Base-by-base conservation (phyloP, 116 monocot species). In the Cymodocea nodosa region DNA sequence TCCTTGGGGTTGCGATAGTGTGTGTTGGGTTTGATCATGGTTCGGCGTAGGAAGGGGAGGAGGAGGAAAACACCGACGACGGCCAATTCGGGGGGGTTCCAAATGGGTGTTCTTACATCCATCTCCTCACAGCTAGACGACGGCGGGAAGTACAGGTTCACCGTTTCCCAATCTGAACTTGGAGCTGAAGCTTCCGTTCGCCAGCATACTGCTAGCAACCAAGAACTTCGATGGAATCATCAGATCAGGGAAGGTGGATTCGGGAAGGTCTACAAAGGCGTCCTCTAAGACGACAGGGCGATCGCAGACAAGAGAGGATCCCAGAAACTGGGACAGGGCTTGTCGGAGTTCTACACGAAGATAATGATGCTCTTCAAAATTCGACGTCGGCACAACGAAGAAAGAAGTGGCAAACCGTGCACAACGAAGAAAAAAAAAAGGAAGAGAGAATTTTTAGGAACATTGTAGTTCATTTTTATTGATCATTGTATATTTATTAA, bases 311-410 rank as follows among this genome's bases (percentile, higher is more conserved):
- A 73, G 67, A 54, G 67, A 6, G 73, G 34, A 1, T 25, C 9
- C 14, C 13, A 19, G 14, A 35, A 35, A 2, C 59, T 50, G 6
- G 34, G 36, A 23, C 73, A 73, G 23, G 73, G 73, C 36, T 37
- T 64, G 17, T 37, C 58, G 49, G 66, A 73, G 24, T 73, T 73
- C 22, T 49, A 73, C 49, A 59, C 57, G 24, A 66, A 73, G 51
- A 65, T 73, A 20, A 49, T 65, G 48, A 51, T 73, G 18, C 60
- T 73, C 3, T 67, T 66, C 7, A 66, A 67, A 59, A 52, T 60
- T 66, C 65, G 52, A 15, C 73, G 67, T 48, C 66, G 67, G 9
- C 67, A 73, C 60, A n/a, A n/a, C n/a, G n/a, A n/a, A n/a, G n/a
- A n/a, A n/a, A n/a, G n/a, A n/a, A n/a, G n/a, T n/a, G n/a, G n/a